These are phyloP conservation scores for Tolypocladium amazonense DNA, from an alignment of 2,329 filamentous ascomycete genomes.

Conservation along the genomic window DNA sequence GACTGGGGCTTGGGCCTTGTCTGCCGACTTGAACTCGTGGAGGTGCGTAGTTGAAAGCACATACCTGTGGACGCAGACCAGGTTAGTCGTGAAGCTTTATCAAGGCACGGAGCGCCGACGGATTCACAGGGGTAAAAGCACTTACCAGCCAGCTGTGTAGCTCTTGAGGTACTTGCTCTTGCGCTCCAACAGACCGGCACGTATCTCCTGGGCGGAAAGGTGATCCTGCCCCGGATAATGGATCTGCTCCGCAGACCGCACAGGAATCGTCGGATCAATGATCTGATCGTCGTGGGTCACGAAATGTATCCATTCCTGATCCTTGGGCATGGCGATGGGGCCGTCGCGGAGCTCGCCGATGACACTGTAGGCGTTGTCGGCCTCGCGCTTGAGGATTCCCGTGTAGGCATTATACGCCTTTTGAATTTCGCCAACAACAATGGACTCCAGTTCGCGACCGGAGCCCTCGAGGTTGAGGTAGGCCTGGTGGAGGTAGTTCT, in stretches of 20 bases:
- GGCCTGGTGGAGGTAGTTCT: slow-evolving; percentile 94
- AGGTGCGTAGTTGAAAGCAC: slow-evolving; percentile 92
- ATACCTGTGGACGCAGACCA: slow-evolving; percentile 51
- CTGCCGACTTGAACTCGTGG: slow-evolving; percentile 98
- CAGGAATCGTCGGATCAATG: slow-evolving; percentile 70
- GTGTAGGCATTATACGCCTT: slow-evolving; percentile 95
- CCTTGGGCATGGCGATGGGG: slow-evolving; percentile 86
- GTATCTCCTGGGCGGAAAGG: slow-evolving; percentile 69
- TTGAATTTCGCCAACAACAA: slow-evolving; percentile 94
- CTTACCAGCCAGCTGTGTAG: slow-evolving; percentile 88
- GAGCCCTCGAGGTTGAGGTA: slow-evolving; percentile 92
- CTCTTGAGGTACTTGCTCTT: slow-evolving; percentile 99
- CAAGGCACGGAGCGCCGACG: not conserved
- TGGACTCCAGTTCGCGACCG: slow-evolving; percentile 87
- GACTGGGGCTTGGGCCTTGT: slow-evolving; percentile 80
- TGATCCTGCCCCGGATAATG: slow-evolving; percentile 87
- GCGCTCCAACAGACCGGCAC: slow-evolving; percentile 83
- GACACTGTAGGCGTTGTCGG: slow-evolving; percentile 67
- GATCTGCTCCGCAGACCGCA: slow-evolving; percentile 72
- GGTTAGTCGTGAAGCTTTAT: not conserved
- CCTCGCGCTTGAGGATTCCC: slow-evolving; percentile 82
- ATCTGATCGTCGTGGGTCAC: slow-evolving; percentile 75
- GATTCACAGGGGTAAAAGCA: not conserved
- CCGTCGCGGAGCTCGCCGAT: slow-evolving; percentile 75
- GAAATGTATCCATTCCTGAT: slow-evolving; percentile 82